These are phyloP conservation scores for Kwoniella sp. DNA, from an alignment of 768 basidiomycete genomes.

Conservation along the genomic window DNA sequence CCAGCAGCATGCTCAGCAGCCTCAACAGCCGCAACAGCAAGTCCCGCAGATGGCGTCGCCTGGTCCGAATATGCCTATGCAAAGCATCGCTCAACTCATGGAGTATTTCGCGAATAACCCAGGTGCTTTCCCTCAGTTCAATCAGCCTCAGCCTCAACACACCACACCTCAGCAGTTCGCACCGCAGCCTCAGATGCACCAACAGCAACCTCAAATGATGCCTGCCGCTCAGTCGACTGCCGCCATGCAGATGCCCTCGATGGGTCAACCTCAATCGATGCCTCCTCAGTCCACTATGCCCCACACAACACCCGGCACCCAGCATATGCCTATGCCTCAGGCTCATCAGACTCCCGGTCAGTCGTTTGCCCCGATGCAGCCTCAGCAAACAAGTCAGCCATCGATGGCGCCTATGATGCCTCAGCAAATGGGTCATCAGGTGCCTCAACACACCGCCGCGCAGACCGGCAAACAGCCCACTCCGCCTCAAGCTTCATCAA, in stretches of 20 bases:
- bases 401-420: slow-evolving; percentile 4
- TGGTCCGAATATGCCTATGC: slow-evolving; percentile 3
- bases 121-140: slow-evolving; percentile 16
- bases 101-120: slow-evolving; percentile 24
- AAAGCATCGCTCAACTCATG: slow-evolving; percentile 23
- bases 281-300: slow-evolving; percentile 1
- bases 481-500: slow-evolving; percentile 12
- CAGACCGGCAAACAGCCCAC: slow-evolving; percentile 17
- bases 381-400: slow-evolving; percentile 16
- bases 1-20: slow-evolving; percentile 16
- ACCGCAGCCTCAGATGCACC: slow-evolving; percentile 4
- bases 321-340: background rate
- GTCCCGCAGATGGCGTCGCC: slow-evolving; percentile 16
- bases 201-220: background rate
- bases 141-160: slow-evolving; percentile 19
- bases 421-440: slow-evolving; percentile 4
- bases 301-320: background rate
- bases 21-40: slow-evolving; percentile 13
- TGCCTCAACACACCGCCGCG: slow-evolving; percentile 1
- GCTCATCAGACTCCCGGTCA: slow-evolving; percentile 1
- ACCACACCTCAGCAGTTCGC: slow-evolving; percentile 4
- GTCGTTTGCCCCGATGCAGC: slow-evolving; percentile 5
- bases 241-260: slow-evolving; percentile 5
- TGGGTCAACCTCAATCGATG: background rate
- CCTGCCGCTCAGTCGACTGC: background rate